Base-by-base conservation (phyloP, 169 alveolate genomes). In the Plasmodium reichenowi region DNA sequence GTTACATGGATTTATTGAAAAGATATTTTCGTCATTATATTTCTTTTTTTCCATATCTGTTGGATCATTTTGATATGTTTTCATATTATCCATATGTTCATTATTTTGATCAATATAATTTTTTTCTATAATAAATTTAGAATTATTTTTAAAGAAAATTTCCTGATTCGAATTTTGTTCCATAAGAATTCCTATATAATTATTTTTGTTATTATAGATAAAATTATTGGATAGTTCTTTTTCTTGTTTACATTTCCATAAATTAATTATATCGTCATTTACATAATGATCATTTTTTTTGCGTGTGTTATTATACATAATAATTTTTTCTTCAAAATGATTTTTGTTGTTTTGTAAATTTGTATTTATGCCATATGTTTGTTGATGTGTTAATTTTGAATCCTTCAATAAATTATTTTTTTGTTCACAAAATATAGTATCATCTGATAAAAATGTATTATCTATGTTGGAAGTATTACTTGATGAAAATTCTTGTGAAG, bases 1-100 rank as follows among this genome's bases (percentile, higher is more conserved):
- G 24, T 86, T 86, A 50, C 92, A 86, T 8, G 92, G 92, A 62
- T 86, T 86, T 47, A 86, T 58, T 32, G 62, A 56, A 56, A 86
- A 72, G 1, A 32, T 10, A 13, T 86, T 64, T 5, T 54, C 73
- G 32, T 15, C 38, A 10, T 13, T 45, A 8, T 17, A 4, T 2
- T 3, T 73, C 3, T 50, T 54, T 71, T 71, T 26, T 20, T 52
- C 63, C 0, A 1, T 15, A 20, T 47, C n/a, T 2, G 48, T 17
- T 12, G 0, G 24, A 13, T 17, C 7, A 10, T 15, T 45, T 8
- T n/a, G 24, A 2, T 26, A 26, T 26, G 13, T 68, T 15, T 8
- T n/a, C 20, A 15, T 22, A 26, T 32, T 15, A 1, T 12, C 22
- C 10, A 12, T 13, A 12, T 68, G 29, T 26, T 26, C 5, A 8